Evolutionary conservation across 1,284 basidiomycete genomes (phyloP), one percentile per base, ranked within the genome.

Genomic region (Ceratobasidium sp.): DNA sequence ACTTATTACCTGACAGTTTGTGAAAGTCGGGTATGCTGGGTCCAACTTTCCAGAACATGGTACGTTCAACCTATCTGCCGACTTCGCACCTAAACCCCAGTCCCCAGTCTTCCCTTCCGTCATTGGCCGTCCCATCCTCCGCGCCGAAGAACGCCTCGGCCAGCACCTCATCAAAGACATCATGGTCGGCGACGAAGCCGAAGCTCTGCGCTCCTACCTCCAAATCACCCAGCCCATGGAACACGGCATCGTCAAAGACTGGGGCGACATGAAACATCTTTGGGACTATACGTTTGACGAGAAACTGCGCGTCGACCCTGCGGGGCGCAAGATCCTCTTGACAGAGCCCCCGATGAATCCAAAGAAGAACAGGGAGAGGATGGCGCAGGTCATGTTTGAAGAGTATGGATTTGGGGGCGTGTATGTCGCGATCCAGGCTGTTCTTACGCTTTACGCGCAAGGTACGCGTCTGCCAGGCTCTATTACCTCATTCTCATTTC

Each of bases 311-410:
- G 87, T 98, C 78, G 92, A 98, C 81, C 91, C 96, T 29, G 86
- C 86, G 59, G 98, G 95, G 0, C 87, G 90, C 78, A 99, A 98
- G 84, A 88, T 99, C 59, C 84, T 99, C 74, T 87, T 99, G 79
- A 99, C 98, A 0, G 98, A 99, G 83, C 98, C 98, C n/a, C 98
- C 97, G 53, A 98, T 99, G 97, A 99, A 99, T 84, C 98, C 98
- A 3, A 95, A 92, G 81, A 90, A 84, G 78, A 99, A 99, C 83
- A 85, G 98, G 79, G 91, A 96, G 83, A 87, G 89, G 81, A 98
- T 99, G 96, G 92, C 90, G 76, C 92, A 99, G 83, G 95, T 98
- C 81, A 99, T 99, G 97, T 98, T 99, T 81, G 98, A 99, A 84
- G 93, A 98, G 79, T 99, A 98, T 82, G 95, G 95, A 5, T 98